Conservation (phyloP, 805 yeast species). For the Candida succiphila region DNA sequence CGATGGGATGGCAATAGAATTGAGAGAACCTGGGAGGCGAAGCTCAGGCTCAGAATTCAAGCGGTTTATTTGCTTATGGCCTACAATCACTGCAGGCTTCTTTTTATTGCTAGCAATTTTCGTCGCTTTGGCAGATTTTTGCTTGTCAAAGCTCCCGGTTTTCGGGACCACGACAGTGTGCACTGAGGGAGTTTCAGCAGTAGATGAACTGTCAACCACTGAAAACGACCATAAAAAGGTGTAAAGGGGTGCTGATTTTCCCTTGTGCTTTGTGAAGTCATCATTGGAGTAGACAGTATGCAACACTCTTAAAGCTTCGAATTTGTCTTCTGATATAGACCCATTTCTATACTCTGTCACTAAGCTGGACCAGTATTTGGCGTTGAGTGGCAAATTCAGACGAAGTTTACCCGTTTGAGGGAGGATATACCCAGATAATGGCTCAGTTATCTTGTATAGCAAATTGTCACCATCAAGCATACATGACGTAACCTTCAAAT, state of each 20-base stretch:
- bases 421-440: constrained; percentile 18
- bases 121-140: too few relatives aligned
- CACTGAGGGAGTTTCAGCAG: too few relatives aligned
- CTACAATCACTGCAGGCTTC: too few relatives aligned
- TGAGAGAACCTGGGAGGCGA: too few relatives aligned
- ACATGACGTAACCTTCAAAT: constrained; percentile 16
- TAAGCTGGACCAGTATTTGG: constrained; percentile 22
- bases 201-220: too few relatives aligned
- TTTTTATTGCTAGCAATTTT: too few relatives aligned
- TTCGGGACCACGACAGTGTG: too few relatives aligned
- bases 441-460: constrained; percentile 17
- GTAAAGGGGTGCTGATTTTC: constrained; percentile 11
- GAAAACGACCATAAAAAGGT: constrained; percentile 24
- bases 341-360: constrained; percentile 23
- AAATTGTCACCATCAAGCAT: constrained; percentile 14
- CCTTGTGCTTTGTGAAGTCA: constrained; percentile 11
- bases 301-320: constrained; percentile 15
- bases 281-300: constrained; percentile 21
- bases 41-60: too few relatives aligned
- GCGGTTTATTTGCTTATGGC: too few relatives aligned
- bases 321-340: constrained; percentile 10
- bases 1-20: too few relatives aligned
- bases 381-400: constrained; percentile 20
- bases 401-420: constrained; percentile 11
- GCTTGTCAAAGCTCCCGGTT: too few relatives aligned